Evolutionary conservation across 2,329 filamentous ascomycete species (phyloP), one percentile per base, ranked within the genome.

Genomic region (Sclerotinia borealis): DNA sequence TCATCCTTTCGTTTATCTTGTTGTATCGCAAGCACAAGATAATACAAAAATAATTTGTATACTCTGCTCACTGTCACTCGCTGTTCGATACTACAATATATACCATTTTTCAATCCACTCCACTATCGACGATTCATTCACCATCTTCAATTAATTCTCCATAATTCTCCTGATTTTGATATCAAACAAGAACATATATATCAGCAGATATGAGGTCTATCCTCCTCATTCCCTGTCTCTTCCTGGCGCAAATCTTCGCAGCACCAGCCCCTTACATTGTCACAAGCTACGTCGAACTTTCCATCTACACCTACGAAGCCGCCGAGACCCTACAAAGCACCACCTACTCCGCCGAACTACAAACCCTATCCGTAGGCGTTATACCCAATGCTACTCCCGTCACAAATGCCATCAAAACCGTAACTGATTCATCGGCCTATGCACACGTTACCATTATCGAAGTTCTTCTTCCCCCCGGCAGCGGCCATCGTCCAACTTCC

Each of bases 221-320:
- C 22, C 19, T 22, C 22, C 51, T 55, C 51, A 55, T 41, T 1
- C 6, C 51, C 17, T 25, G 9, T 15, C 22, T 55, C 2, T 55
- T 55, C 15, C 9, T 55, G 37, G 51, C 34, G 7, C 17, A 25
- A 19, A 37, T 47, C n/a, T n/a, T 29, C 45, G 66, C 54, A 6
- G 63, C 61, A 13, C 65, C 68, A 49, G 67, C 67, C 45, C 67
- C 68, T 13, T 69, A 68, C 34, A 54, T 69, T 17, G 65, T 69
- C 27, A 68, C 68, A 4, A 65, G 45, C 2, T 68, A 68, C 39
- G 59, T 70, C 19, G 62, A 65, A n/a, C 27, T 68, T 2, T 68
- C 66, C 15, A 63, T 69, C 4, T 64, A 68, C 31, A 67, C 64
- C 22, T 36, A 64, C 9, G 15, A n/a, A 15, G 63, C 37, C 13